Conservation (phyloP, 208 protist species). For the Leishmania aethiopica region DNA sequence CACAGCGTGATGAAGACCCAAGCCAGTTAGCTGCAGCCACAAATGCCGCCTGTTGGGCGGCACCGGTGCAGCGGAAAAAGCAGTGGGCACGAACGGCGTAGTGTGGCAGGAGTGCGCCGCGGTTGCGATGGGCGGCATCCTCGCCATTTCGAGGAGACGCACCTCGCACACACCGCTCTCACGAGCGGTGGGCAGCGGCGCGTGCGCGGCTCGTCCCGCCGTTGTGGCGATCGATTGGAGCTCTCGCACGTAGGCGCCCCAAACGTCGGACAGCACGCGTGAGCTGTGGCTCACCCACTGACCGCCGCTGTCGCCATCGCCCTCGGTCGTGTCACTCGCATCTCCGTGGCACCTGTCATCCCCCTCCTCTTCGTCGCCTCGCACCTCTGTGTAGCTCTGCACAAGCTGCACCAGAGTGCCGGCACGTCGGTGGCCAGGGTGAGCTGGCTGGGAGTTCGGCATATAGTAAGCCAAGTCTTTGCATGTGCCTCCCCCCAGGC, state of each 20-base stretch:
- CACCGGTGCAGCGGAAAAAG: background rate
- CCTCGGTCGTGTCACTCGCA: background rate
- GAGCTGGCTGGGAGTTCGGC: background rate
- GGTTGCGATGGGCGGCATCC: background rate
- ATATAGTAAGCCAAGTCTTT: slow-evolving; percentile 29
- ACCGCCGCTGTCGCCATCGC: background rate
- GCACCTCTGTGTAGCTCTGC: slow-evolving; percentile 25
- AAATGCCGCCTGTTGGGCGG: slow-evolving; percentile 19
- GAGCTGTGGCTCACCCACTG: slow-evolving; percentile 1
- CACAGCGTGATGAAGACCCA: slow-evolving; percentile 48
- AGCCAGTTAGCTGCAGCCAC: slow-evolving; percentile 31
- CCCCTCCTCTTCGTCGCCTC: background rate
- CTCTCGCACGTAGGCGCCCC: slow-evolving; percentile 18
- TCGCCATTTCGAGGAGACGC: slow-evolving; percentile 10
- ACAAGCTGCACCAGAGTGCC: slow-evolving; percentile 27
- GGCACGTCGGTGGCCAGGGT: background rate
- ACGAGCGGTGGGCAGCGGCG: background rate
- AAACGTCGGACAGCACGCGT: slow-evolving; percentile 13
- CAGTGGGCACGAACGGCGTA: background rate
- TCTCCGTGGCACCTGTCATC: background rate
- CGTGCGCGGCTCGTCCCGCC: background rate
- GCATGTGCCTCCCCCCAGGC: background rate
- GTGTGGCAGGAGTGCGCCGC: background rate
- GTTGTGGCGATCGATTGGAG: background rate
- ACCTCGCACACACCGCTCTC: slow-evolving; percentile 25